Conservation (phyloP, 768 basidiomycete genomes). For the Plicaturopsis crispa region DNA sequence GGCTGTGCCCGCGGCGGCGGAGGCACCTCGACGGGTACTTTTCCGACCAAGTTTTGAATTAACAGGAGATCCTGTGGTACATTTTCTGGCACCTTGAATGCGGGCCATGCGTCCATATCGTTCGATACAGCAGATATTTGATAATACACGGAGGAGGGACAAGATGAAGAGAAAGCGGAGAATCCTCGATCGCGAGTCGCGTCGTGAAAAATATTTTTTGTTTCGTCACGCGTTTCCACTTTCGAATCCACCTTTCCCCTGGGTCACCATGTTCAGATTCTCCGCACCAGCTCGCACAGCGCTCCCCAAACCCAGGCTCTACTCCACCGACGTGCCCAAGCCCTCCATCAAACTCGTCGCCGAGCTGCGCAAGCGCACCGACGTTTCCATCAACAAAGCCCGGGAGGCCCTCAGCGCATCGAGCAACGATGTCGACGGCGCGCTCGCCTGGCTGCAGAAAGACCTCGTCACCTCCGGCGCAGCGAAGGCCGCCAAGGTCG, state of each 20-base stretch:
- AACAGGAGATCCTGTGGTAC: slow-evolving; percentile 71
- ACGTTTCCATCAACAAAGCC: slow-evolving; percentile 83
- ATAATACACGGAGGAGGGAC: not conserved
- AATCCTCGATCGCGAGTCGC: not conserved
- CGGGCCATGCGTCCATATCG: not conserved
- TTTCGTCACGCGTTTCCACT: too few species aligned
- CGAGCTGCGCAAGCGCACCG: slow-evolving; percentile 73
- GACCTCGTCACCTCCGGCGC: slow-evolving; percentile 67
- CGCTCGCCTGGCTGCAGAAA: slow-evolving; percentile 75
- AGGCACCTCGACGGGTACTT: slow-evolving; percentile 7
- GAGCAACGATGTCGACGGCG: slow-evolving; percentile 65
- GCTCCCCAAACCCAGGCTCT: slow-evolving; percentile 16
- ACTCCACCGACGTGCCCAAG: slow-evolving; percentile 49
- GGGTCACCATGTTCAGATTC: not conserved
- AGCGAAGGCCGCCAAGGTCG: slow-evolving; percentile 78
- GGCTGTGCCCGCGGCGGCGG: not conserved
- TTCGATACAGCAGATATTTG: not conserved
- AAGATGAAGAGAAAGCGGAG: not conserved
- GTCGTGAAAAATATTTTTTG: not conserved
- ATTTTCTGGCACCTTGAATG: slow-evolving; percentile 53
- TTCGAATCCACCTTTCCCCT: too few species aligned
- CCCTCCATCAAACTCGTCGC: slow-evolving; percentile 74
- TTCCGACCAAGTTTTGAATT: slow-evolving; percentile 59
- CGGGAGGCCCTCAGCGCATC: slow-evolving; percentile 75
- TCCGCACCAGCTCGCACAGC: not conserved